Conservation (phyloP, 805 yeast genomes). For the Candida bentonensis region DNA sequence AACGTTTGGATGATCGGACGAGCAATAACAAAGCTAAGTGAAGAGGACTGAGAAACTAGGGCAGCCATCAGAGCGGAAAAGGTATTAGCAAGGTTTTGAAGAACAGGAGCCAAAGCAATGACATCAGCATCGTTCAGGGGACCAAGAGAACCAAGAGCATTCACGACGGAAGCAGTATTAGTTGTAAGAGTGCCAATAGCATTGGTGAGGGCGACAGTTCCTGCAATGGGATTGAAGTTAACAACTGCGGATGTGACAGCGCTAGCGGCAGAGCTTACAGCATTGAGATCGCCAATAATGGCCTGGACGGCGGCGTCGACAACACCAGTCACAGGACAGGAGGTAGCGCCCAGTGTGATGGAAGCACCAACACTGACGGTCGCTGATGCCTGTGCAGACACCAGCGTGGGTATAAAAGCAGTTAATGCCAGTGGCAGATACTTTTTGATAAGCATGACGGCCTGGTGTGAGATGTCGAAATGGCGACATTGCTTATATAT, state of each 20-base stretch:
- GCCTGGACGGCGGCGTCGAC: not conserved
- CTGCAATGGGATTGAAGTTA: not conserved
- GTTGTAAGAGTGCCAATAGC: not conserved
- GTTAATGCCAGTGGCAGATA: not conserved
- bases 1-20: not conserved
- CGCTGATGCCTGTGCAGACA: not conserved
- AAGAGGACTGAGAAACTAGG: not conserved
- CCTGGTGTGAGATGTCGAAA: no score
- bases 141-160: not conserved
- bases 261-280: not conserved
- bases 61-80: not conserved
- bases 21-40: not conserved
- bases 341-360: not conserved
- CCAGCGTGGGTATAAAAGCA: not conserved
- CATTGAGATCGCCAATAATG: not conserved
- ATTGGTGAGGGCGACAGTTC: not conserved
- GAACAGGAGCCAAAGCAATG: not conserved
- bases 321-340: not conserved
- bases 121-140: not conserved
- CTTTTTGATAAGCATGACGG: not conserved
- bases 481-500: no score
- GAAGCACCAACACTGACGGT: not conserved
- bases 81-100: not conserved
- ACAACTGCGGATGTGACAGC: not conserved
- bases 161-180: not conserved